Evolutionary conservation across 768 basidiomycete genomes (phyloP).

Genomic region (Suillus americanus): DNA sequence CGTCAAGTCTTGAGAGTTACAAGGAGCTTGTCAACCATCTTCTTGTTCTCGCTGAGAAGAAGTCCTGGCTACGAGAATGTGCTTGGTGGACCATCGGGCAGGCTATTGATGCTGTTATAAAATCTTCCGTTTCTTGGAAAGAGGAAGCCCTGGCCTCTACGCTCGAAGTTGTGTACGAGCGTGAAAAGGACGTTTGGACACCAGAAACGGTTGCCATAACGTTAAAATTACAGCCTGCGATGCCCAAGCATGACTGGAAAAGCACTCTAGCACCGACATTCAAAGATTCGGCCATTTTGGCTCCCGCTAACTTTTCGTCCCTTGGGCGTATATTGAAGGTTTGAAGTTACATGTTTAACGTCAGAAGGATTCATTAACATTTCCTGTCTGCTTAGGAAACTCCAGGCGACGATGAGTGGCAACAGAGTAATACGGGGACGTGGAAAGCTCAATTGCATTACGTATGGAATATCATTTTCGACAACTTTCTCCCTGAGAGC

Average conservation of each 20-base stretch:
- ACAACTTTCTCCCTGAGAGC: conserved; percentile 61
- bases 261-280: conserved; percentile 67
- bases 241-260: conserved; percentile 69
- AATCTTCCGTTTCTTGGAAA: conserved; percentile 70
- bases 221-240: conserved; percentile 62
- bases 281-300: conserved; percentile 70
- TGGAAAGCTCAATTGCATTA: conserved; percentile 95
- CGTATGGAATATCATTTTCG: conserved; percentile 84
- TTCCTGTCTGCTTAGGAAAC: conserved; percentile 47
- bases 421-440: conserved; percentile 51
- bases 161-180: conserved; percentile 49
- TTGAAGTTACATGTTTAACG: conserved; percentile 8
- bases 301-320: conserved; percentile 65
- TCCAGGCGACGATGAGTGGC: conserved; percentile 48
- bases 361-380: conserved; percentile 11
- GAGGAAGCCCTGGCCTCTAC: conserved; percentile 54
- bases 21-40: conserved; percentile 58
- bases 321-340: conserved; percentile 85
- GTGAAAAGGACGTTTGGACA: conserved; percentile 53
- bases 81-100: conserved; percentile 81
- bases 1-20: conserved; percentile 62
- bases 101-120: conserved; percentile 58
- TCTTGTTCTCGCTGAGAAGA: conserved; percentile 71
- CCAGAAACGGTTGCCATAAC: conserved; percentile 86
- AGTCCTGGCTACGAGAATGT: conserved; percentile 89